Conservation (phyloP, 805 yeast genomes). For the Middelhovenomyces tepae region DNA sequence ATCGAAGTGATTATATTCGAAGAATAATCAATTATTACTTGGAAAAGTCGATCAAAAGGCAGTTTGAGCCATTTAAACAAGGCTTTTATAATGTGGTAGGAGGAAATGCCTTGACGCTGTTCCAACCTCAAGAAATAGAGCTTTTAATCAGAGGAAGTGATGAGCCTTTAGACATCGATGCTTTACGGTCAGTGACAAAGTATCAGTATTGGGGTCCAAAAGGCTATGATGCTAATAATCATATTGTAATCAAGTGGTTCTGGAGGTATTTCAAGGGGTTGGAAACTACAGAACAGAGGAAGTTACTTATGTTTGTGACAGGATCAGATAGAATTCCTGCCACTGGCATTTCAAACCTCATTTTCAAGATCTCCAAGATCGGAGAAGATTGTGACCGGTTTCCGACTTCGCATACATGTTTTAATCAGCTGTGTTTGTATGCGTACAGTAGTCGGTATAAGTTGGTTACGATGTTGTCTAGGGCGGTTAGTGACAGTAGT, state of each 20-base stretch:
- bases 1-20: constrained; percentile 52
- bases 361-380: constrained; percentile 57
- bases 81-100: constrained; percentile 77
- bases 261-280: constrained; percentile 66
- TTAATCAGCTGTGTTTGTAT: constrained; percentile 77
- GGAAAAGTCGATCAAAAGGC: constrained; percentile 42
- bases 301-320: constrained; percentile 66
- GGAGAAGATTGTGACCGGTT: constrained; percentile 42
- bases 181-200: constrained; percentile 61
- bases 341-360: constrained; percentile 72
- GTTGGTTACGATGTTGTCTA: constrained; percentile 46
- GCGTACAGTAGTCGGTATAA: constrained; percentile 51
- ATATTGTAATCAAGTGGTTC: constrained; percentile 61
- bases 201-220: constrained; percentile 55
- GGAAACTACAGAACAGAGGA: constrained; percentile 42
- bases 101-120: constrained; percentile 70
- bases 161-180: constrained; percentile 57
- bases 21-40: constrained; percentile 55
- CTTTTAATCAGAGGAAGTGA: constrained; percentile 68
- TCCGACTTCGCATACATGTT: constrained; percentile 91
- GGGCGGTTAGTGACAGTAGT: constrained; percentile 69
- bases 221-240: constrained; percentile 30
- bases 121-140: constrained; percentile 76
- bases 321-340: constrained; percentile 93
- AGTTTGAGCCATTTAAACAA: constrained; percentile 47